Evolutionary conservation across 768 basidiomycete genomes (phyloP).

Genomic region (Mycena vulgaris): DNA sequence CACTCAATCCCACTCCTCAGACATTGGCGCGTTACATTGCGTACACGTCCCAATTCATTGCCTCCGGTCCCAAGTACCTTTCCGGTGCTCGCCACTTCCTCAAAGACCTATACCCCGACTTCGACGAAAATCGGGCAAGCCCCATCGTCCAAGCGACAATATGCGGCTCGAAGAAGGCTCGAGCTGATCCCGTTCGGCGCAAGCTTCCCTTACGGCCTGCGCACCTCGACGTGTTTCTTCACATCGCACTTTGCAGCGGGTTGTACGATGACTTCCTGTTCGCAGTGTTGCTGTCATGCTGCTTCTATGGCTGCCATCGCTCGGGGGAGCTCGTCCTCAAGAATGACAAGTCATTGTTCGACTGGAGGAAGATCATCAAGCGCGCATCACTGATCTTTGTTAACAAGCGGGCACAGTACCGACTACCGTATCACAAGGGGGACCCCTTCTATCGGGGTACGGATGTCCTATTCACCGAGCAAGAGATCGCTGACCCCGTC

Average conservation of each 20-base stretch:
- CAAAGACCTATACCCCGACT: slow-evolving; percentile 42
- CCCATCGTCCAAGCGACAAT: slow-evolving; percentile 40
- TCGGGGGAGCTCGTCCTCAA: slow-evolving; percentile 41
- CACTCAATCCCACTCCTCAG: slow-evolving; percentile 40
- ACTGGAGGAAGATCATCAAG: slow-evolving; percentile 48
- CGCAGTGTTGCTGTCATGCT: slow-evolving; percentile 40
- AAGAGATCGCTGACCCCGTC: slow-evolving; percentile 41
- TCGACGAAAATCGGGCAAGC: slow-evolving; percentile 36
- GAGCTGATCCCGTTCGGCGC: slow-evolving; percentile 40
- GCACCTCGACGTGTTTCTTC: slow-evolving; percentile 38
- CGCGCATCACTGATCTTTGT: slow-evolving; percentile 38
- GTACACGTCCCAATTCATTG: slow-evolving; percentile 37
- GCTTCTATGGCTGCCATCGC: slow-evolving; percentile 49
- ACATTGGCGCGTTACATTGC: slow-evolving; percentile 42
- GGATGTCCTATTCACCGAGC: slow-evolving; percentile 39
- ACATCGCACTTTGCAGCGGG: slow-evolving; percentile 4
- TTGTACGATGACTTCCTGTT: slow-evolving; percentile 45
- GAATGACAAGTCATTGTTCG: slow-evolving; percentile 29
- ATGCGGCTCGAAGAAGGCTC: slow-evolving; percentile 36
- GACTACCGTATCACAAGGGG: slow-evolving; percentile 49
- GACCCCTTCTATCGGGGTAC: slow-evolving; percentile 47
- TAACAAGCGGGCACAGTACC: slow-evolving; percentile 37
- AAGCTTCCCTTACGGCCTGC: slow-evolving; percentile 39
- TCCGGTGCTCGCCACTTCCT: slow-evolving; percentile 44
- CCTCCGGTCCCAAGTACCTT: slow-evolving; percentile 40